These are phyloP conservation scores for Phaseolus lunatus DNA, from an alignment of 306 rosid genomes.

Conservation along the genomic window DNA sequence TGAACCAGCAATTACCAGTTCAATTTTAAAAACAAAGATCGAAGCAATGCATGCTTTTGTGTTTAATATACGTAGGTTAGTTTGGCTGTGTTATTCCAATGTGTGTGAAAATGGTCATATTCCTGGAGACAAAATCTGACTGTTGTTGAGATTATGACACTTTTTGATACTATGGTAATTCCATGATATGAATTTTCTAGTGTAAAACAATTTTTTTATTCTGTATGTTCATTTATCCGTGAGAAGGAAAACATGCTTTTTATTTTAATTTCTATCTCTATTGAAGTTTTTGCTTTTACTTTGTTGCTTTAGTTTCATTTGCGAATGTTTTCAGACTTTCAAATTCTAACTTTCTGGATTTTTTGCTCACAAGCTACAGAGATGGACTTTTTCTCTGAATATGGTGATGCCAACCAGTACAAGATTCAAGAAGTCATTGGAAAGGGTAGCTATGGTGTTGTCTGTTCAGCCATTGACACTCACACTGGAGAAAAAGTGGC, in stretches of 20 bases:
- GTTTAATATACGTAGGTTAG: constrained; percentile 29
- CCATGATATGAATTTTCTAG: background rate
- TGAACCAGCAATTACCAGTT: no score
- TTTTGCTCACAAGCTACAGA: constrained; percentile 58
- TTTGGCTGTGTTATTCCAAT: constrained; percentile 11
- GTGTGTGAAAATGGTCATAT: background rate
- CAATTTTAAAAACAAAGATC: background rate
- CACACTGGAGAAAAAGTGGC: constrained; percentile 88
- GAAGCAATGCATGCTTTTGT: constrained; percentile 5
- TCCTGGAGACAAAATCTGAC: constrained; percentile 1
- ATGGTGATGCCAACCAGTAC: constrained; percentile 94
- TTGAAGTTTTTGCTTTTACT: background rate
- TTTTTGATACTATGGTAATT: constrained; percentile 8
- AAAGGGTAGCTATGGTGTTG: constrained; percentile 98
- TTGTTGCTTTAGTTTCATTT: constrained; percentile 27
- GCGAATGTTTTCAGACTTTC: background rate
- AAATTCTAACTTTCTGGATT: constrained; percentile 34
- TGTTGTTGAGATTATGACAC: constrained; percentile 13
- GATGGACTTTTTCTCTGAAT: constrained; percentile 93
- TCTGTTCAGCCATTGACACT: constrained; percentile 95
- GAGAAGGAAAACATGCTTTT: background rate
- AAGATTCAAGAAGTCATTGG: constrained; percentile 97
- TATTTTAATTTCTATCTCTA: constrained; percentile 2
- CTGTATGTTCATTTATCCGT: background rate
- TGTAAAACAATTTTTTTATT: background rate